Conservation (phyloP, 2,329 filamentous ascomycete genomes). For the Keithomyces neogunnii region DNA sequence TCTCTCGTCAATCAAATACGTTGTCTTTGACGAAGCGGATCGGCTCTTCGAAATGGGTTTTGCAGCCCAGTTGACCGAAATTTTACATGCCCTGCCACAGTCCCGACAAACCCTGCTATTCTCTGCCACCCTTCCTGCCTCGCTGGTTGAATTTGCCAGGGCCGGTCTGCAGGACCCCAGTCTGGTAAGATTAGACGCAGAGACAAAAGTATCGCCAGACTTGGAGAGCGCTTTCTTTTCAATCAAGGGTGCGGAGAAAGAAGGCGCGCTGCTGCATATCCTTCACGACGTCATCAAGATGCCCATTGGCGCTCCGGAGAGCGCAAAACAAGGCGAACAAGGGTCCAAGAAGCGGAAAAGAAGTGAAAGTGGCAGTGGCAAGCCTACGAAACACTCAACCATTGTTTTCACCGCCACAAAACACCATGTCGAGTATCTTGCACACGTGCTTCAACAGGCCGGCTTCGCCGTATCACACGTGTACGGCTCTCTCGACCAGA, state of each 20-base stretch:
- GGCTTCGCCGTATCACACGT: constrained; percentile 90
- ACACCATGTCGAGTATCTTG: constrained; percentile 92
- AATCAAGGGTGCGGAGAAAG: constrained; percentile 87
- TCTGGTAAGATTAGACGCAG: constrained; percentile 82
- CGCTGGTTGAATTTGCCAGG: constrained; percentile 88
- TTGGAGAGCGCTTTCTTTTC: constrained; percentile 94
- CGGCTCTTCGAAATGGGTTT: constrained; percentile 98
- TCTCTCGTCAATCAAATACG: constrained; percentile 83
- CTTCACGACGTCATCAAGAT: constrained; percentile 90
- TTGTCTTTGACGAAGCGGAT: constrained; percentile 97
- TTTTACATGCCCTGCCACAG: constrained; percentile 76
- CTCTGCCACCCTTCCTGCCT: constrained; percentile 89
- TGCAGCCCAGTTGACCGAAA: constrained; percentile 84
- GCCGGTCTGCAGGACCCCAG: constrained; percentile 89
- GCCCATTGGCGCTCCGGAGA: constrained; percentile 57
- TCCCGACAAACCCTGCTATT: constrained; percentile 88
- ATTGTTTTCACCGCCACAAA: constrained; percentile 94
- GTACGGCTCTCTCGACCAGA: constrained; percentile 91
- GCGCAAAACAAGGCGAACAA: constrained; percentile 36
- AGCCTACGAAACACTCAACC: constrained; percentile 82
- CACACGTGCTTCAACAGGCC: constrained; percentile 65
- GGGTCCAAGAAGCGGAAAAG: constrained; percentile 67
- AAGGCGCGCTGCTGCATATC: constrained; percentile 82
- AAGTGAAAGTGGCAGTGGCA: constrained; percentile 42
- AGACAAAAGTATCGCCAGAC: constrained; percentile 93